These are phyloP conservation scores for Epichloe gansuensis DNA, from an alignment of 2,329 filamentous ascomycete species.

Conservation along the genomic window DNA sequence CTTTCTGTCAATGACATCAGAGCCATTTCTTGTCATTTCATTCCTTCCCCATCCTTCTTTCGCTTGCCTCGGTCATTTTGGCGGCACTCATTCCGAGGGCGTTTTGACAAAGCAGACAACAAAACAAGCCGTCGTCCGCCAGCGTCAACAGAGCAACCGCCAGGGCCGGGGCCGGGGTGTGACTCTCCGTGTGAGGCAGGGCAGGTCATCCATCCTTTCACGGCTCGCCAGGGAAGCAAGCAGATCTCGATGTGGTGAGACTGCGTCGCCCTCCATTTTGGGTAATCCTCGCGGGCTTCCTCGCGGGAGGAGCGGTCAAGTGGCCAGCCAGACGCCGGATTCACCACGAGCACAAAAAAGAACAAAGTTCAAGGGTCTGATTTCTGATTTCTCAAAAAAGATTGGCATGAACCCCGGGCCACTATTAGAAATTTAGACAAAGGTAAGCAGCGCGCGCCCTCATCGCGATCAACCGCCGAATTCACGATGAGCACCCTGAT, in stretches of 20 bases:
- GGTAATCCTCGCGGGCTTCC: too few species aligned
- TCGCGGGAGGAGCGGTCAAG: not conserved
- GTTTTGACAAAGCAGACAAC: not conserved
- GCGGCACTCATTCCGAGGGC: not conserved
- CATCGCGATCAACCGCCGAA: not conserved
- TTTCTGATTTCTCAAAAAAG: not conserved
- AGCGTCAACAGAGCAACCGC: not conserved
- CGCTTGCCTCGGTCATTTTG: not conserved
- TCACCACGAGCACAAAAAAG: too few species aligned
- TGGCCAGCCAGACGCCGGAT: not conserved
- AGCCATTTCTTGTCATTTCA: not conserved
- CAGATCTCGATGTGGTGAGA: constrained; percentile 3
- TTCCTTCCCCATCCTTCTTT: not conserved
- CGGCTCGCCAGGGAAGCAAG: not conserved
- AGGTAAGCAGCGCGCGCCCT: not conserved
- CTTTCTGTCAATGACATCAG: not conserved
- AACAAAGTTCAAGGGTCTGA: too few species aligned
- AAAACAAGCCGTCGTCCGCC: not conserved
- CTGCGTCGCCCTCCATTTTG: not conserved
- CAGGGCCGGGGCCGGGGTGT: not conserved
- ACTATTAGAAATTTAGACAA: not conserved
- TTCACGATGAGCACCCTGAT: not conserved
- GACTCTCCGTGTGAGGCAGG: not conserved
- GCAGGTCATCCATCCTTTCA: not conserved
- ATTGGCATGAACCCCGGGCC: not conserved